Evolutionary conservation across 352 stramenopile genomes (phyloP), one percentile per base, ranked within the genome.

Genomic region (Globisporangium lucens): DNA sequence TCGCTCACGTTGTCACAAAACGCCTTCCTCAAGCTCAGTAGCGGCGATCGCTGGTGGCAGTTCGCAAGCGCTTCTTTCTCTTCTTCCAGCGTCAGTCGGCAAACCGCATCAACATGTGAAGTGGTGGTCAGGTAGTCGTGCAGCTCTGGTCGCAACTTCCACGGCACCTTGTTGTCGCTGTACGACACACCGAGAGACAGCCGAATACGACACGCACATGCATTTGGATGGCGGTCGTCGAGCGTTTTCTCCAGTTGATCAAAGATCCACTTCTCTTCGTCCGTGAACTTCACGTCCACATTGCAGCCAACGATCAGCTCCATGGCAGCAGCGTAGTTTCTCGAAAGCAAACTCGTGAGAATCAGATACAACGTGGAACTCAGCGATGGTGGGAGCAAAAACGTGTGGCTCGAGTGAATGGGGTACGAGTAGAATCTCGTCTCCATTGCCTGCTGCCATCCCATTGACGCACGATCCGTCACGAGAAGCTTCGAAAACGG

Each of bases 301-400:
- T 99, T 98, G 82, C 96, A 99, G 12, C 85, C 95, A 46, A 97
- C 81, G 24, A 99, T 97, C 67, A 99, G 94, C 66, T 97, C 95
- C 80, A 97, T 99, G 2, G 98, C 97, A 51, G 96, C 87, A 20
- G 85, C 77, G 66, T 99, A 99, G 38, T 98, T 83, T 35, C 96
- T 89, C 6, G 90, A 93, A 12, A 99, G 96, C 70, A 99, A 91
- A 65, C 96, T 98, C 67, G 98, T 96, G 20, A 99, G 79, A 70
- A 99, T 98, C 38, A 99, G 83, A 78, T 99, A 99, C 29, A 99
- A 82, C 17, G 96, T 98, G 4, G 96, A 98, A 51, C 95, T 98
- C 7, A 99, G 79, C 6, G 95, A 98, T 27, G 97, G 94, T 24
- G 96, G 98, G 20, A 98, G 85, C 46, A 99, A 66, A 67, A 99